Evolutionary conservation across 2,329 filamentous ascomycete species (phyloP), one percentile per base, ranked within the genome.

Genomic region (Immersiporthe knoxdaviesiana): DNA sequence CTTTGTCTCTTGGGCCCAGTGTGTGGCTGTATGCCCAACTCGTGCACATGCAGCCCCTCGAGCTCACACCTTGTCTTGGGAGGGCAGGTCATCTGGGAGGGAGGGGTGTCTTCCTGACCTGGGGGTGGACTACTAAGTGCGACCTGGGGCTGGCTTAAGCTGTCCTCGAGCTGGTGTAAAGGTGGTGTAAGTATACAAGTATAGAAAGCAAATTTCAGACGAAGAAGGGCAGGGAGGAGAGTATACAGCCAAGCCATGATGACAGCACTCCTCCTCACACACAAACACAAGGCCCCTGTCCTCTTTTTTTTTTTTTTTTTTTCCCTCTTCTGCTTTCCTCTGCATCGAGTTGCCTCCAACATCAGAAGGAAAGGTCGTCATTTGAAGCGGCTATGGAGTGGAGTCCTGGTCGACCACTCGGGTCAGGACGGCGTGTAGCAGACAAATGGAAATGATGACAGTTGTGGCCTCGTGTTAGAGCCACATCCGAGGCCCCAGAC

Each of bases 31-130:
- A 50, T 39, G 44, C 67, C 60, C 59, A 62, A 62, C 65, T 59
- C 14, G 61, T 39, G 67, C 35, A 61, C 65, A 44, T 62, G 61
- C 61, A 56, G 65, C 37, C 64, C 65, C 67, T 59, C 54, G 27
- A 35, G 21, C 68, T 65, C 68, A 68, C 59, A 63, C 65, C 65
- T 52, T 67, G 65, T 67, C 65, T 63, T 67, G 59, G 65, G 39
- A 24, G 35, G 63, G 60, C 66, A 63, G 68, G 68, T 70, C 68
- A 70, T 68, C 56, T 65, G 68, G 59, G 59, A 62, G 2, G 27
- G 62, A n/a, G 10, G 35, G 56, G 63, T 56, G 24, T 47, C 44
- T 47, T n/a, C 54, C n/a, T 52, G 32, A 12, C 32, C 65, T 21
- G n/a, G n/a, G 54, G 61, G 65, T 1, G 10, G 54, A 35, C 18